Percentiles rank a stretch among this genome's conserved stretches.
Conservation (phyloP, 495 filamentous ascomycete species). For the Xylaria cubensis region DNA sequence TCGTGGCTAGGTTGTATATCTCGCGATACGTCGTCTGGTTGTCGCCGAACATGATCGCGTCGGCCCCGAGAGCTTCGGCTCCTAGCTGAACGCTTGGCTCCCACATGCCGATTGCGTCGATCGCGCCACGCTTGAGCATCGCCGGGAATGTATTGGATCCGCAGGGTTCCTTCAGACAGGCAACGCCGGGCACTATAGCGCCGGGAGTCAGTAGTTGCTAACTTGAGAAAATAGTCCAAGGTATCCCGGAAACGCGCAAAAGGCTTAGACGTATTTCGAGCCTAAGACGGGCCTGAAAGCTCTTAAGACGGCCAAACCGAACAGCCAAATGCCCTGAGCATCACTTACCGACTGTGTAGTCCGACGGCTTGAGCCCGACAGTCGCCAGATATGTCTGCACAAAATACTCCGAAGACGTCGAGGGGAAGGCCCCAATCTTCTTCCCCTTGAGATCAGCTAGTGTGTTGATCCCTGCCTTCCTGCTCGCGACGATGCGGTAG, state of each 20-base stretch:
- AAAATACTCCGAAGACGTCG: slow-evolving; percentile 50
- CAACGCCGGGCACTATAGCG: slow-evolving; percentile 31
- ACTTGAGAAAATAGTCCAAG: background rate
- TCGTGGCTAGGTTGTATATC: slow-evolving; percentile 51
- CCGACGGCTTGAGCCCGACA: slow-evolving; percentile 38
- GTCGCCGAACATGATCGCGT: slow-evolving; percentile 44
- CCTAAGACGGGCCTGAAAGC: background rate
- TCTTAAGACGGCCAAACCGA: too few species aligned
- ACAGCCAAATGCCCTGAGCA: background rate
- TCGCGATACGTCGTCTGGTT: slow-evolving; percentile 51
- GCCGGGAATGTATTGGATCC: slow-evolving; percentile 43
- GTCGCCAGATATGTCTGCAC: slow-evolving; percentile 44
- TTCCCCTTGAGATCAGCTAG: slow-evolving; percentile 53
- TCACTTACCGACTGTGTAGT: slow-evolving; percentile 43
- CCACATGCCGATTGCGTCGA: slow-evolving; percentile 56
- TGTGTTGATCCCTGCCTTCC: slow-evolving; percentile 38
- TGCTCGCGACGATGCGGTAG: slow-evolving; percentile 53
- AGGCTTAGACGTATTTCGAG: background rate
- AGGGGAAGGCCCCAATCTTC: slow-evolving; percentile 46
- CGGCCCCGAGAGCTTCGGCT: slow-evolving; percentile 38
- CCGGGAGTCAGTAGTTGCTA: background rate
- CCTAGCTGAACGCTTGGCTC: slow-evolving; percentile 52
- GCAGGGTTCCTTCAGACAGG: slow-evolving; percentile 50
- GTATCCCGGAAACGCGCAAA: background rate
- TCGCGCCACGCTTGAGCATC: slow-evolving; percentile 39